Base-by-base conservation (phyloP, 2,329 filamentous ascomycete genomes). In the Phaeosphaeria sp. region DNA sequence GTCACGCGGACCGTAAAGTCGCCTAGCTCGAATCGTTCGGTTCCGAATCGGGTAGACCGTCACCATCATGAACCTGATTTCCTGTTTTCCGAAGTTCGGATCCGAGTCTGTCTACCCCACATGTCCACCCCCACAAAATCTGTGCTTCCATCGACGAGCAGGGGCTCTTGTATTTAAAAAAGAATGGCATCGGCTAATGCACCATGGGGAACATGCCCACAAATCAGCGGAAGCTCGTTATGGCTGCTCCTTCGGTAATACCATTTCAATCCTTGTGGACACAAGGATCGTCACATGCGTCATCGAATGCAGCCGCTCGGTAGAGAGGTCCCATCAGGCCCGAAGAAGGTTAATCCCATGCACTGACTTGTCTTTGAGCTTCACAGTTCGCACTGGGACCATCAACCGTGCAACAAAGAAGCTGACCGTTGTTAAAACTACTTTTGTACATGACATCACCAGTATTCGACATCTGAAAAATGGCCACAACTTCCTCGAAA, bases 401-500 rank as follows among this genome's bases (percentile, higher is more conserved):
- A 13, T 36, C 30, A 13, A 13, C 3, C 30, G 30, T 13, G 30
- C 11, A 13, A 36, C 11, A 7, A 53, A 25, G 30, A 36, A 13
- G 11, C 11, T 13, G 15, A 7, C 15, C 11, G 8, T 36, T 36
- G 11, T 30, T 11, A 7, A 13, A 36, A 36, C 11, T 3, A 30
- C 25, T 30, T 30, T 30, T 30, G 30, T 36, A 13, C 15, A 36
- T 36, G 30, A 36, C 30, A 36, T 36, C 30, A 36, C 30, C 30
- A 36, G 11, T 13, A 36, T 36, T 13, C 30, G 30, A 27, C 52
- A 48, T 53, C 55, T 49, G 15, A 45, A 27, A 48, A 50, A 74
- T 73, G 71, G 49, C 62, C 15, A 55, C 66, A 25, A 53, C 56
- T 27, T 49, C 57, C 47, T 51, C 65, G 8, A 27, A 65, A 17